Evolutionary conservation across 2,329 filamentous ascomycete genomes (phyloP).

Genomic region (Plectosphaerella sp.): DNA sequence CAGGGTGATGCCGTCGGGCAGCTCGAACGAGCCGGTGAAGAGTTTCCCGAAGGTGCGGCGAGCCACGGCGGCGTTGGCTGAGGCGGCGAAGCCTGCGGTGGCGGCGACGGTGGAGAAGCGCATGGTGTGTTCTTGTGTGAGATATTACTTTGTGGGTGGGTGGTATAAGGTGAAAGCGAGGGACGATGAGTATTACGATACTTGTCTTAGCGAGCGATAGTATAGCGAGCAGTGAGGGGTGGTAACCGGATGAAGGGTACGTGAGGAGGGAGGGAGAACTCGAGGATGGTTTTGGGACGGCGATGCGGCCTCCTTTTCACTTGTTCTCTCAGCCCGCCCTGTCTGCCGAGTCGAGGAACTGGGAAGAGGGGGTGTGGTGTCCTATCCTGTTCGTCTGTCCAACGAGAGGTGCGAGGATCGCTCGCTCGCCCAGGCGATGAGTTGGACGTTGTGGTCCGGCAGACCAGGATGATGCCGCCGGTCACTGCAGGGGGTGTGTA

Average conservation of each 20-base stretch:
- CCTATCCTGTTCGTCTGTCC: background rate
- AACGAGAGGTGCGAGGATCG: background rate
- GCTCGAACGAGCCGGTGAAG: conserved; percentile 13
- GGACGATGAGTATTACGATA: conserved; percentile 2
- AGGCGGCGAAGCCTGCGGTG: conserved; percentile 11
- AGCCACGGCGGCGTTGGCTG: conserved; percentile 4
- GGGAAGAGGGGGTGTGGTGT: background rate
- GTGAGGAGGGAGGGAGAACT: background rate
- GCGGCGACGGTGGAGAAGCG: conserved; percentile 10
- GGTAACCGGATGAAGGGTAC: background rate
- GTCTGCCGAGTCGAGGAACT: background rate
- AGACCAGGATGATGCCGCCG: background rate
- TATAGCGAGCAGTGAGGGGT: conserved; percentile 10
- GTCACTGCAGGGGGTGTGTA: background rate
- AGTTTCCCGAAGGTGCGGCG: background rate
- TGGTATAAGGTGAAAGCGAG: background rate
- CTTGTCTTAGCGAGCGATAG: conserved; percentile 8
- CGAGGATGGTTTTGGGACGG: background rate
- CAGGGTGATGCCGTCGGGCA: conserved; percentile 15
- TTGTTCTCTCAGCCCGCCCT: background rate
- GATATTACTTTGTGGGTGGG: background rate
- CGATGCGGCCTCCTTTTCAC: background rate
- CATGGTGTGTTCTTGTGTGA: conserved; percentile 6
- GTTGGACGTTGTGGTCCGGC: background rate
- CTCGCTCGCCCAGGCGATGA: too few relatives aligned